Conservation (phyloP, 805 yeast genomes). For the Teunomyces tritomae region DNA sequence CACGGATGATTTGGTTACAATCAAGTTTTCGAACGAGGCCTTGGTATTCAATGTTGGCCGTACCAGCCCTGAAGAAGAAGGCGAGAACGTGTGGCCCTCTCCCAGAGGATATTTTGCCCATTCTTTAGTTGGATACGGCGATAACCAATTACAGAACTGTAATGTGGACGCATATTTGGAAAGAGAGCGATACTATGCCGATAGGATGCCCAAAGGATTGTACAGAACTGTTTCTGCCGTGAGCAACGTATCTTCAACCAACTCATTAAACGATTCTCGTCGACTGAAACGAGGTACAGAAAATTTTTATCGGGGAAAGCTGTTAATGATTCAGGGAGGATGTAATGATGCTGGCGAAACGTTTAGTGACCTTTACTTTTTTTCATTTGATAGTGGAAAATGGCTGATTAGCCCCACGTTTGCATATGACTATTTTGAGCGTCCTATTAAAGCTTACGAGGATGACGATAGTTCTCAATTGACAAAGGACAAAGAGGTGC, state of each 20-base stretch:
- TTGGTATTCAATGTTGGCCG: conserved; percentile 12
- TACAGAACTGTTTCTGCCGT: conserved; percentile 4
- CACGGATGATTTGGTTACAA: conserved; percentile 13
- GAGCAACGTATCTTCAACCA: conserved; percentile 4
- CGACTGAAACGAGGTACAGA: background rate
- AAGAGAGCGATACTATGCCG: background rate
- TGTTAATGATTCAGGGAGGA: conserved; percentile 41
- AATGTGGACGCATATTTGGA: conserved; percentile 13
- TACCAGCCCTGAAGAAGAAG: conserved; percentile 2
- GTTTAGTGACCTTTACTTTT: conserved; percentile 34
- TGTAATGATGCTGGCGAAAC: conserved; percentile 26
- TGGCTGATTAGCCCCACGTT: conserved; percentile 36
- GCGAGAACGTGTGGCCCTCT: conserved; percentile 24
- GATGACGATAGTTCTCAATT: conserved; percentile 27
- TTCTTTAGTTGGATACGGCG: conserved; percentile 24
- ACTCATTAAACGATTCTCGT: conserved; percentile 5
- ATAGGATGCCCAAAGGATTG: background rate
- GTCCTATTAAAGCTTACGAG: conserved; percentile 23
- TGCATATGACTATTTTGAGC: conserved; percentile 33
- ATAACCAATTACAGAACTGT: conserved; percentile 16
- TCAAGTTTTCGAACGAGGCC: conserved; percentile 20
- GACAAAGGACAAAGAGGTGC: conserved; percentile 22
- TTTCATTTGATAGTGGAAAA: conserved; percentile 29
- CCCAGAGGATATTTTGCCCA: conserved; percentile 42
- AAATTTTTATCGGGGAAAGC: conserved; percentile 15